Evolutionary conservation across 1,139 yeast species (phyloP).

Genomic region (Yamadazyma spencermartinsiae): DNA sequence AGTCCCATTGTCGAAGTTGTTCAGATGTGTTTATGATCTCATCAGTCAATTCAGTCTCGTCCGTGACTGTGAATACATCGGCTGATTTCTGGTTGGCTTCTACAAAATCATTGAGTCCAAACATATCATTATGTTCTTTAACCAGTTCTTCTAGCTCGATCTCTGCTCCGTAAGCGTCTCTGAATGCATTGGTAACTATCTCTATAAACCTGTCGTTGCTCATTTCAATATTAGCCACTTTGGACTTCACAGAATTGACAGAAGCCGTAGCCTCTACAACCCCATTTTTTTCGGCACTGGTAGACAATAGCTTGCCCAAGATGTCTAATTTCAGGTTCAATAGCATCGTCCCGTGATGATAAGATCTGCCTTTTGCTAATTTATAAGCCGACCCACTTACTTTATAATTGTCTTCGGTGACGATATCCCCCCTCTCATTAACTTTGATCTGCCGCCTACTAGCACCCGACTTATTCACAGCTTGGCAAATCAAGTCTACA

Average conservation of each 20-base stretch:
- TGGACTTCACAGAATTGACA: slow-evolving; percentile 76
- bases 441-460: slow-evolving; percentile 27
- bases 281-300: slow-evolving; percentile 41
- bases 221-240: slow-evolving; percentile 65
- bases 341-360: slow-evolving; percentile 97
- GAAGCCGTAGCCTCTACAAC: slow-evolving; percentile 55
- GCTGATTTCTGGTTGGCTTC: slow-evolving; percentile 18
- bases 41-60: slow-evolving; percentile 40
- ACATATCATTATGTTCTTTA: slow-evolving; percentile 26
- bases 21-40: slow-evolving; percentile 45
- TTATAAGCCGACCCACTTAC: slow-evolving; percentile 92
- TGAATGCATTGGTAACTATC: slow-evolving; percentile 48
- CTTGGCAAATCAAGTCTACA: slow-evolving; percentile 52
- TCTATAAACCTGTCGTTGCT: slow-evolving; percentile 47
- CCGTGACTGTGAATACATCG: slow-evolving; percentile 23
- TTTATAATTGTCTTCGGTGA: slow-evolving; percentile 49
- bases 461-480: slow-evolving; percentile 39
- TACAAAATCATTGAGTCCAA: slow-evolving; percentile 37
- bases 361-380: slow-evolving; percentile 76
- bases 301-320: slow-evolving; percentile 52
- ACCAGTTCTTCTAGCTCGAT: slow-evolving; percentile 12
- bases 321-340: slow-evolving; percentile 61
- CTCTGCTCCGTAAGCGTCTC: slow-evolving; percentile 28
- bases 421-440: slow-evolving; percentile 80
- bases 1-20: slow-evolving; percentile 58